These are phyloP conservation scores for Beta vulgaris DNA, from an alignment of 148 eudicot genomes.

Conservation along the genomic window DNA sequence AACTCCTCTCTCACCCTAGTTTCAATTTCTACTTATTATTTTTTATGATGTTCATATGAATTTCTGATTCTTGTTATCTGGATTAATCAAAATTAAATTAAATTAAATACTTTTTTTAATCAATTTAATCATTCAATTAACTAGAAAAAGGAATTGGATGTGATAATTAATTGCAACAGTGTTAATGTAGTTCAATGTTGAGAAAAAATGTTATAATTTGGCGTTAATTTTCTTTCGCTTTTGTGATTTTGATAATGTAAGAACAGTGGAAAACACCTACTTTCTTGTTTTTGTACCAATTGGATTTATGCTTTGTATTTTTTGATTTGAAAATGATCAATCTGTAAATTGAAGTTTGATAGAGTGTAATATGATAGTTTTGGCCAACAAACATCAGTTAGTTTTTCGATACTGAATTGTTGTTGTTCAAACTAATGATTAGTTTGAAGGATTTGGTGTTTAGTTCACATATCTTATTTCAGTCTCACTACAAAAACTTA, in stretches of 20 bases:
- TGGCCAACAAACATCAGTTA: no score
- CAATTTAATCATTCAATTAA: background rate
- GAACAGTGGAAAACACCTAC: background rate
- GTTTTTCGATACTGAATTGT: background rate
- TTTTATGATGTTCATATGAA: background rate
- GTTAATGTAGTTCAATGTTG: background rate
- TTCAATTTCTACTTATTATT: background rate
- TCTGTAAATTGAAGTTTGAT: background rate
- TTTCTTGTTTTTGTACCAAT: no score
- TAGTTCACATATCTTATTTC: no score
- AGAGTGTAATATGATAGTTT: background rate
- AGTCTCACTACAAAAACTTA: no score
- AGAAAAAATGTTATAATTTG: background rate
- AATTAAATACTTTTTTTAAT: no score
- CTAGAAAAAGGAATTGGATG: no score
- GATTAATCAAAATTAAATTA: no score
- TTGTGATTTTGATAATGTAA: background rate
- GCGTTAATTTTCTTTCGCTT: background rate
- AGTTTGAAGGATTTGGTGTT: no score
- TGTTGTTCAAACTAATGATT: background rate
- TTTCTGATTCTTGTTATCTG: background rate
- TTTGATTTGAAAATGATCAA: no score
- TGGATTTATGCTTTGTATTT: background rate
- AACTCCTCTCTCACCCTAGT: slow-evolving; percentile 10
- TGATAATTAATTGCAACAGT: no score